Percentiles rank a stretch among this genome's conserved stretches.
Conservation (phyloP, 805 yeast species). For the Yarrowia sp. region DNA sequence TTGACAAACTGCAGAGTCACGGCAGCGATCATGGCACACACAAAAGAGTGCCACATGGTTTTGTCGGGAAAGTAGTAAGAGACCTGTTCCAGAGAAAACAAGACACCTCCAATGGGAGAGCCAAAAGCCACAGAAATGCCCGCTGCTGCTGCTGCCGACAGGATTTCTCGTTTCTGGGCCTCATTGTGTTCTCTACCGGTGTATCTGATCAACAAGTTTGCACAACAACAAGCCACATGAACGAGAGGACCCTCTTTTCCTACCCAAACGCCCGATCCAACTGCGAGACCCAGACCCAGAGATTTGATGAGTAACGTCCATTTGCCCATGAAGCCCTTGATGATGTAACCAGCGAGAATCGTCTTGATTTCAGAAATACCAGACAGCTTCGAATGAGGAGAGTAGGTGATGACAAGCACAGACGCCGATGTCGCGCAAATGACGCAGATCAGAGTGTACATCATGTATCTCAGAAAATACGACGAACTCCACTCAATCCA, state of each 20-base stretch:
- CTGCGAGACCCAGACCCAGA: conserved; percentile 65
- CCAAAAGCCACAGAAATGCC: conserved; percentile 87
- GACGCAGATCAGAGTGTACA: conserved; percentile 53
- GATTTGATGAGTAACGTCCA: conserved; percentile 63
- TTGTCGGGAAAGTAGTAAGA: conserved; percentile 68
- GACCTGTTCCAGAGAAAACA: conserved; percentile 74
- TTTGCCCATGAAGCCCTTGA: conserved; percentile 60
- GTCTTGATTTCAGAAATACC: conserved; percentile 80
- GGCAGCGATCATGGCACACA: conserved; percentile 76
- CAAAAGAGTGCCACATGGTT: conserved; percentile 84
- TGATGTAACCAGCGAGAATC: conserved; percentile 68
- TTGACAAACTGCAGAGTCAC: conserved; percentile 61
- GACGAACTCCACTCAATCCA: conserved; percentile 52
- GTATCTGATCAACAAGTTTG: conserved; percentile 52
- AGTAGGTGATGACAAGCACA: conserved; percentile 46
- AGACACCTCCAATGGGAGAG: conserved; percentile 87
- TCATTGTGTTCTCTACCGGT: conserved; percentile 55
- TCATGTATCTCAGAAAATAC: conserved; percentile 49
- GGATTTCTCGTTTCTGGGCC: conserved; percentile 66
- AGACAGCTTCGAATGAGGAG: conserved; percentile 57
- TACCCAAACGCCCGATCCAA: conserved; percentile 79
- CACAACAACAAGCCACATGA: conserved; percentile 73
- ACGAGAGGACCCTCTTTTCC: conserved; percentile 90
- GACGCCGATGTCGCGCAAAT: conserved; percentile 54
- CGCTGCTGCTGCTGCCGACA: conserved; percentile 79